phyloP scores from a whole-genome alignment of 305 asterid species.

The Ajuga reptans region DNA sequence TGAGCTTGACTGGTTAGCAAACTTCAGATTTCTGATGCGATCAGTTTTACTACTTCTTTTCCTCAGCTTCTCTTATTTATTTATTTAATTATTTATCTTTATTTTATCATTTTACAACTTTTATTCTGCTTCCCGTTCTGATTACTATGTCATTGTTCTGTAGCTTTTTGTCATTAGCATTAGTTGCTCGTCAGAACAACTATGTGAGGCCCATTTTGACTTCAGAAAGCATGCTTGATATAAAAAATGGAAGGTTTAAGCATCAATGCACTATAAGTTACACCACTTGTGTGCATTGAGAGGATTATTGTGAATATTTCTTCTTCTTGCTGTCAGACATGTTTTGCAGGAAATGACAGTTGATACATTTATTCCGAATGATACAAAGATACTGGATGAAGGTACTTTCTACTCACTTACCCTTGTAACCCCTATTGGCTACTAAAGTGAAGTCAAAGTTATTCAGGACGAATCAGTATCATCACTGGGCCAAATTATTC shows the following conservation, averaged over 20 bases:
- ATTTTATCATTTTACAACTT: not conserved
- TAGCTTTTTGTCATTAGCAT: conserved; percentile 68
- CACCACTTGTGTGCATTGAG: conserved; percentile 4
- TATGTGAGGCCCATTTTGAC: conserved; percentile 84
- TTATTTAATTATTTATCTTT: not conserved
- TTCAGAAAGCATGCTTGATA: conserved; percentile 66
- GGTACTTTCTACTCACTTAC: conserved; percentile 35
- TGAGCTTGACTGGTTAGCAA: conserved; percentile 87
- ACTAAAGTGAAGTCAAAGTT: conserved; percentile 22
- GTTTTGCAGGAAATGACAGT: conserved; percentile 94
- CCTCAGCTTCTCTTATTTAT: conserved; percentile 4
- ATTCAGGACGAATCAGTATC: conserved; percentile 68
- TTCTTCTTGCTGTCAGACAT: conserved; percentile 49
- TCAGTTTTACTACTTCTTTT: conserved; percentile 17
- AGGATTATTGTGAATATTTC: conserved; percentile 9
- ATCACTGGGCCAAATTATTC: conserved; percentile 97
- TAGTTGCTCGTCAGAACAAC: conserved; percentile 93
- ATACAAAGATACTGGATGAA: conserved; percentile 66
- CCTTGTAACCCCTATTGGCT: conserved; percentile 19
- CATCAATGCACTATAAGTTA: conserved; percentile 22
- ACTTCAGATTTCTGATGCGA: conserved; percentile 15
- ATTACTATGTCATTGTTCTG: conserved; percentile 25
- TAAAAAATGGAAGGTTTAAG: conserved; percentile 80
- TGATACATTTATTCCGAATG: conserved; percentile 87
- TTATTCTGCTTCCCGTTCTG: conserved; percentile 21